These are phyloP conservation scores for Botryotinia narcissicola DNA, from an alignment of 2,329 filamentous ascomycete genomes.

Conservation along the genomic window DNA sequence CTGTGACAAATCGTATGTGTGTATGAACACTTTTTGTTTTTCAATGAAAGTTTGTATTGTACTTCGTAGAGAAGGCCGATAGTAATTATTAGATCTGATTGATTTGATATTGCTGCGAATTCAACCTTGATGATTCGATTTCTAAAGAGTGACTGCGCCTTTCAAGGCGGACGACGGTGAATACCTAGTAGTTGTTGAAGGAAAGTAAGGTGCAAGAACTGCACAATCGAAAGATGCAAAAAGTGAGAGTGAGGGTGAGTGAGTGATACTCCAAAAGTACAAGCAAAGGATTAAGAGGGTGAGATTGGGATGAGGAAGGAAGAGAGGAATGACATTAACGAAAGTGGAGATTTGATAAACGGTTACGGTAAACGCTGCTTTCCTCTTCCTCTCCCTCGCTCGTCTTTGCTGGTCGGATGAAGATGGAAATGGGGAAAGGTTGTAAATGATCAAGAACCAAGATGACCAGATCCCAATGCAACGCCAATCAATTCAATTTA, in stretches of 20 bases:
- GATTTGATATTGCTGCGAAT: conserved; percentile 3
- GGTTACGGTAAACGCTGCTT: neutral
- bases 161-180: neutral
- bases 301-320: neutral
- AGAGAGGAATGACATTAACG: neutral
- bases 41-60: neutral
- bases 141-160: conserved; percentile 7
- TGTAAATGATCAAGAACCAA: neutral
- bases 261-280: neutral
- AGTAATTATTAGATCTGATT: neutral
- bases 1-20: neutral
- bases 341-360: neutral
- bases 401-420: neutral
- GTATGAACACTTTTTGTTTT: neutral
- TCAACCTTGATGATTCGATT: neutral
- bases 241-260: neutral
- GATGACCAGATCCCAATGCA: neutral
- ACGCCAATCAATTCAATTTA: conserved; percentile 2
- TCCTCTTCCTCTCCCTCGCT: neutral
- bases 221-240: neutral
- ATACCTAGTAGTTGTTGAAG: neutral
- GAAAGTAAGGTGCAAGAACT: conserved; percentile 14
- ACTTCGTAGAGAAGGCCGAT: neutral
- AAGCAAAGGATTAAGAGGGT: neutral
- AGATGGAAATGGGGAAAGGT: neutral